Evolutionary conservation across 345 rosid genomes (phyloP).

Genomic region (Aquilaria sinensis): DNA sequence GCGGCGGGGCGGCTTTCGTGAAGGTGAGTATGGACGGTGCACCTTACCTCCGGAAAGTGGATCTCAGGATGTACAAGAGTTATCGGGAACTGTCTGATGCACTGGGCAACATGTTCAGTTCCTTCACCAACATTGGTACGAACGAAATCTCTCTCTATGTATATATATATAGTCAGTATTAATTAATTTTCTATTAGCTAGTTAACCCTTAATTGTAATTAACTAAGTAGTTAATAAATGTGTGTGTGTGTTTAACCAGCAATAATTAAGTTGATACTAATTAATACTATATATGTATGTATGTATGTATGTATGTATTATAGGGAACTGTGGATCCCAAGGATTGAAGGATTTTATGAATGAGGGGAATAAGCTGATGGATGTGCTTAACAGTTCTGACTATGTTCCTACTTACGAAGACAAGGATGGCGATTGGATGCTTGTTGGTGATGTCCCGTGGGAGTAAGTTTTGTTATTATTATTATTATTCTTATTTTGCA

Average conservation of each 20-base stretch:
- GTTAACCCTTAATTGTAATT: not conserved
- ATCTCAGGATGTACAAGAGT: constrained; percentile 60
- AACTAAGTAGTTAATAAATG: no score
- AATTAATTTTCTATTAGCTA: not conserved
- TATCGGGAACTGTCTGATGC: constrained; percentile 68
- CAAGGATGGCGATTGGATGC: constrained; percentile 98
- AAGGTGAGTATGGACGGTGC: constrained; percentile 97
- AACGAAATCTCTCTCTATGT: not conserved
- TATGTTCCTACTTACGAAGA: constrained; percentile 91
- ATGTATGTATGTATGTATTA: no score
- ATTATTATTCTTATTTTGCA: not conserved
- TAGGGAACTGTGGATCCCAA: constrained; percentile 64
- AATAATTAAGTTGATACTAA: not conserved
- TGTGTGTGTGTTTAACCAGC: no score
- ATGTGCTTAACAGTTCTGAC: constrained; percentile 58
- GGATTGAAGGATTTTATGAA: constrained; percentile 79
- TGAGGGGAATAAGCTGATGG: constrained; percentile 72
- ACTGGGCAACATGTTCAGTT: constrained; percentile 65
- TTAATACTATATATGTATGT: not conserved
- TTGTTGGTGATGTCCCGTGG: constrained; percentile 98
- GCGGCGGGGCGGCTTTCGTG: constrained; percentile 39
- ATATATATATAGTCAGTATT: not conserved
- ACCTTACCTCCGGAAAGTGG: constrained; percentile 88
- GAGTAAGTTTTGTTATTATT: constrained; percentile 36
- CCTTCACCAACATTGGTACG: constrained; percentile 69